Conservation (phyloP, 1,139 yeast species). For the Kluyveromyces sp. region DNA sequence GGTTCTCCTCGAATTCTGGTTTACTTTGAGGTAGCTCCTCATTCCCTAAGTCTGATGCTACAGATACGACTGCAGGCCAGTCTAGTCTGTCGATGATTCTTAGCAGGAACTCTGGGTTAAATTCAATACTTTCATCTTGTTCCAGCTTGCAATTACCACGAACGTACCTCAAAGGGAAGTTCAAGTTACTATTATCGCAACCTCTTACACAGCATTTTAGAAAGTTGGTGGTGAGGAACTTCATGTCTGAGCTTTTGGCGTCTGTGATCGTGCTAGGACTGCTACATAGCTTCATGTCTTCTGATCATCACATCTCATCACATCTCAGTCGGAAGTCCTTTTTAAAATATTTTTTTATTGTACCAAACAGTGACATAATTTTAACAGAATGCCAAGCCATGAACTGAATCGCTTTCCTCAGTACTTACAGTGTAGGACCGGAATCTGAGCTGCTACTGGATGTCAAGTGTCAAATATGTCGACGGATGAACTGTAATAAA, state of each 20-base stretch:
- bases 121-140: slow-evolving; percentile 68
- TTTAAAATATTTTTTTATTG: too few relatives aligned
- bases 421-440: too few relatives aligned
- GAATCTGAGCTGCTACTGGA: too few relatives aligned
- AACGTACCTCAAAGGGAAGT: slow-evolving; percentile 73
- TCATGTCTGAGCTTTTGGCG: slow-evolving; percentile 44
- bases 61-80: slow-evolving; percentile 76
- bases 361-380: background rate
- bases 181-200: slow-evolving; percentile 65
- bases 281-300: background rate
- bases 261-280: background rate
- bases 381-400: too few relatives aligned
- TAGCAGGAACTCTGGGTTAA: slow-evolving; percentile 69
- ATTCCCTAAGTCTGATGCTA: slow-evolving; percentile 71
- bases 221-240: slow-evolving; percentile 88
- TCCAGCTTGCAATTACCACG: slow-evolving; percentile 56
- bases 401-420: too few relatives aligned
- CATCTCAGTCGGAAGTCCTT: background rate
- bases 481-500: too few relatives aligned
- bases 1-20: slow-evolving; percentile 39
- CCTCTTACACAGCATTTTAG: slow-evolving; percentile 86
- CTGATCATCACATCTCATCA: background rate
- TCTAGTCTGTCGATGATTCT: slow-evolving; percentile 78
- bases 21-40: slow-evolving; percentile 47
- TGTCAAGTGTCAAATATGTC: too few relatives aligned